phyloP scores from a whole-genome alignment of 2,329 filamentous ascomycete genomes.

The Monosporascus sp. region DNA sequence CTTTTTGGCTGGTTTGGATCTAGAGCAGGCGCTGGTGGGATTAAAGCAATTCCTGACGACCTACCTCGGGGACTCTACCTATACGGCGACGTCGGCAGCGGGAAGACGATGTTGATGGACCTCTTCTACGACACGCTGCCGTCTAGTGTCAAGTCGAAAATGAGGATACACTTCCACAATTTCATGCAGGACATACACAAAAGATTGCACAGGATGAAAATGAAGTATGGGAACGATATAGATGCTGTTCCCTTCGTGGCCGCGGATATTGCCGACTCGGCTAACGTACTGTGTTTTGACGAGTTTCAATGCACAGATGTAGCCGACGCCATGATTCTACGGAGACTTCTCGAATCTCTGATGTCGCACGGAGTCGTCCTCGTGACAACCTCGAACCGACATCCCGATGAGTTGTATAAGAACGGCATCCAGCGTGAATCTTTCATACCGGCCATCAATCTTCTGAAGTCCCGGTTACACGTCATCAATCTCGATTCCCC shows the following conservation, averaged over 20 bases:
- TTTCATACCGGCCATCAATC: constrained; percentile 90
- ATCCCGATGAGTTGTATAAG: constrained; percentile 93
- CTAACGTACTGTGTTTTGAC: constrained; percentile 90
- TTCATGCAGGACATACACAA: constrained; percentile 99
- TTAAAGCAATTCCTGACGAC: constrained; percentile 58
- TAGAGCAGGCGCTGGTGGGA: constrained; percentile 31
- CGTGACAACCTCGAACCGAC: constrained; percentile 94
- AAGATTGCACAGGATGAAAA: constrained; percentile 83
- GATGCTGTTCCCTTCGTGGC: constrained; percentile 90
- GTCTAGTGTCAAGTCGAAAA: constrained; percentile 71
- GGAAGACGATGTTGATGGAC: constrained; percentile 99
- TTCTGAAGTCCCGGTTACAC: constrained; percentile 76
- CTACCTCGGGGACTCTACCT: constrained; percentile 89
- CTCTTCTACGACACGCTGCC: constrained; percentile 94
- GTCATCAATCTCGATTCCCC: constrained; percentile 93
- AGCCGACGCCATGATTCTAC: constrained; percentile 95
- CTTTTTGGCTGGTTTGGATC: constrained; percentile 58
- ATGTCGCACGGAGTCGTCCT: constrained; percentile 97
- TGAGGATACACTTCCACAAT: constrained; percentile 95
- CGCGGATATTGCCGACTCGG: constrained; percentile 83
- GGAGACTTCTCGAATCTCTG: constrained; percentile 77
- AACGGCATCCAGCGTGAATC: constrained; percentile 95
- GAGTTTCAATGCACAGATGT: constrained; percentile 99
- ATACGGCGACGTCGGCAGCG: constrained; percentile 92
- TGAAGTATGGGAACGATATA: constrained; percentile 80